Evolutionary conservation across 345 rosid species (phyloP), one percentile per base, ranked within the genome.

Genomic region (Brassica carinata): DNA sequence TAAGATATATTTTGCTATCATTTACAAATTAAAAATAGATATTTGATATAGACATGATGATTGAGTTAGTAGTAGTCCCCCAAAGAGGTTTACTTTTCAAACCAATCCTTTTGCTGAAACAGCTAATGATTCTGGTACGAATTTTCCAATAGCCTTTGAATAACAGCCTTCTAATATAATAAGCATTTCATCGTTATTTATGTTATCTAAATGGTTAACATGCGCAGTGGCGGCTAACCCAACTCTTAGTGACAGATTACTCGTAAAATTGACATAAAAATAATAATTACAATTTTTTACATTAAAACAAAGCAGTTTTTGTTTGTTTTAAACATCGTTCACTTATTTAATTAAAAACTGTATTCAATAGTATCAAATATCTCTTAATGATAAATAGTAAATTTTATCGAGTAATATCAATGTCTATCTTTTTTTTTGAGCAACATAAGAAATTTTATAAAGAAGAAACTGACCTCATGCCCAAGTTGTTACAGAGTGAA

Each of bases 31-130:
- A 1, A 9, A 43, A 5, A 17, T 51, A 51, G 13, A 69, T 57
- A 64, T 31, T 51, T 62, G n/a, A 19, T 30, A 59, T 55, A 19
- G 55, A 73, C 70, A 31, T 73, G 43, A 72, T 79, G 77, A 79
- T 73, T 73, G 74, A 31, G 61, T 62, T 48, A 33, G 69, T 48
- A 67, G 69, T 67, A 79, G 58, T 64, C 65, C 65, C 67, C 74
- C 57, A 45, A 43, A 33, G 78, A 59, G 70, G 43, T 66, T 67
- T 59, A 79, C 83, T 74, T 74, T 73, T 74, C 71, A 68, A 68
- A 74, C 74, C 13, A 74, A 43, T 74, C 38, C 70, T 55, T 64
- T 72, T 29, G 48, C 19, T 73, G 23, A 18, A 40, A 10, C 11
- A 62, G 15, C 79, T 9, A 61, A 73, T 79, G 74, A 79, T 67